Percentiles rank a stretch among this genome's conserved stretches.
Evolutionary conservation across 495 filamentous ascomycete species (phyloP).

Genomic region (Trichocladium antarcticum): DNA sequence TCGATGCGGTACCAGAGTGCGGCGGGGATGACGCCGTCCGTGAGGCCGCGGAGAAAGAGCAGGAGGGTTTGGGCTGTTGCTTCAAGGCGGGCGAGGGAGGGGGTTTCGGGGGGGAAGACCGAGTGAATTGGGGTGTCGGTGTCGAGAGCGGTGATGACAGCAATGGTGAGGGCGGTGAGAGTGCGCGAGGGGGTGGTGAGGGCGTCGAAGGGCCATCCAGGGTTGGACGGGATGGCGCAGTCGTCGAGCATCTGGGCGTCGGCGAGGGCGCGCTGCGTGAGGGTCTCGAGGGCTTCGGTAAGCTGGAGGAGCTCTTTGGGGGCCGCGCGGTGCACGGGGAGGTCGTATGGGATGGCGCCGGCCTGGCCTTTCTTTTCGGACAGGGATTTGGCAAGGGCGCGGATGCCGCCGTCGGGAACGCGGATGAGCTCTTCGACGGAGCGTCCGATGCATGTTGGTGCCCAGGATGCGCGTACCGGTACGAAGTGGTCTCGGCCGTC

Average conservation of each 20-base stretch:
- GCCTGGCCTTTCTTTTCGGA: slow-evolving; percentile 14
- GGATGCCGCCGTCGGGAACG: slow-evolving; percentile 67
- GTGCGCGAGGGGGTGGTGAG: slow-evolving; percentile 19
- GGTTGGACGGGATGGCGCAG: slow-evolving; percentile 44
- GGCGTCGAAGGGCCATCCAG: slow-evolving; percentile 68
- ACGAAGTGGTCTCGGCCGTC: slow-evolving; percentile 88
- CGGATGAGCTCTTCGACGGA: slow-evolving; percentile 73
- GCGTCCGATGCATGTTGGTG: slow-evolving; percentile 70
- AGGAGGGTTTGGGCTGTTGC: slow-evolving; percentile 56
- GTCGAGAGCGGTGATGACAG: slow-evolving; percentile 59
- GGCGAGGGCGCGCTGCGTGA: slow-evolving; percentile 63
- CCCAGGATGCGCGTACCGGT: slow-evolving; percentile 64
- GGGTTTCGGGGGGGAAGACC: slow-evolving; percentile 46
- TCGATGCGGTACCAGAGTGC: slow-evolving; percentile 63
- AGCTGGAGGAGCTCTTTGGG: slow-evolving; percentile 80
- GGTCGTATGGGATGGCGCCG: slow-evolving; percentile 35
- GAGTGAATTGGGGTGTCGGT: slow-evolving; percentile 46
- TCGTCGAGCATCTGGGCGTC: slow-evolving; percentile 73
- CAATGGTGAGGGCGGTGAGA: slow-evolving; percentile 23
- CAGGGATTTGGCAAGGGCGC: slow-evolving; percentile 31
- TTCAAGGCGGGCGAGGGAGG: slow-evolving; percentile 56
- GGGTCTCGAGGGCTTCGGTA: slow-evolving; percentile 67
- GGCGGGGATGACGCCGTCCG: slow-evolving; percentile 61
- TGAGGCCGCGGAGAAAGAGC: slow-evolving; percentile 56
- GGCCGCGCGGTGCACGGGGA: slow-evolving; percentile 38